Evolutionary conservation across 176 grass and related monocot genomes (phyloP).

Genomic region (Eleusine indica): DNA sequence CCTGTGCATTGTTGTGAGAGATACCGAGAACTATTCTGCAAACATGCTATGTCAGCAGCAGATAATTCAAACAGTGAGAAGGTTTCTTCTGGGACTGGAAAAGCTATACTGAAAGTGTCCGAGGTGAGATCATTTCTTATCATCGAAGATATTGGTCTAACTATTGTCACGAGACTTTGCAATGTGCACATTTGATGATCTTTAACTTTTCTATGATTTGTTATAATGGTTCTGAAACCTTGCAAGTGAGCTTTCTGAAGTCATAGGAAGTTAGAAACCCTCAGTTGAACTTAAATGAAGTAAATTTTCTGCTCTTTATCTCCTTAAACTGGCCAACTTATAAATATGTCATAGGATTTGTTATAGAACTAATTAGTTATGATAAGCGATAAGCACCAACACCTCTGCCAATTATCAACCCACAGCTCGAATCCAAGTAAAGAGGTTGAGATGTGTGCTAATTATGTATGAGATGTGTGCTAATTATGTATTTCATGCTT

Average conservation of each 20-base stretch:
- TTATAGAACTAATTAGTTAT: background rate
- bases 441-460: background rate
- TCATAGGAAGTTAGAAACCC: background rate
- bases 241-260: background rate
- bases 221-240: slow-evolving; percentile 22
- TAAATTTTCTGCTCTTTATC: background rate
- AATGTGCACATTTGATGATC: background rate
- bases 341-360: background rate
- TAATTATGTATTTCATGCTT: slow-evolving; percentile 23
- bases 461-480: background rate
- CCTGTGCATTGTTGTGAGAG: slow-evolving; percentile 96
- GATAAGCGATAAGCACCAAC: background rate
- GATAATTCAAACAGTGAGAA: slow-evolving; percentile 82
- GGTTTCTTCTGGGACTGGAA: slow-evolving; percentile 74
- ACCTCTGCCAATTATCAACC: slow-evolving; percentile 10
- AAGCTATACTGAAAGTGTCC: slow-evolving; percentile 83
- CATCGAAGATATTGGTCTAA: slow-evolving; percentile 15
- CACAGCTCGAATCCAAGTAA: slow-evolving; percentile 11
- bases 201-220: slow-evolving; percentile 17
- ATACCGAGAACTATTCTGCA: slow-evolving; percentile 95
- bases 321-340: background rate
- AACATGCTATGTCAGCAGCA: slow-evolving; percentile 71
- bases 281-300: slow-evolving; percentile 6
- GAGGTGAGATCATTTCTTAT: slow-evolving; percentile 66
- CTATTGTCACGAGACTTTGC: slow-evolving; percentile 24